Evolutionary conservation across 129 eudicot genomes (phyloP).

Genomic region (Scalesia atractyloides): DNA sequence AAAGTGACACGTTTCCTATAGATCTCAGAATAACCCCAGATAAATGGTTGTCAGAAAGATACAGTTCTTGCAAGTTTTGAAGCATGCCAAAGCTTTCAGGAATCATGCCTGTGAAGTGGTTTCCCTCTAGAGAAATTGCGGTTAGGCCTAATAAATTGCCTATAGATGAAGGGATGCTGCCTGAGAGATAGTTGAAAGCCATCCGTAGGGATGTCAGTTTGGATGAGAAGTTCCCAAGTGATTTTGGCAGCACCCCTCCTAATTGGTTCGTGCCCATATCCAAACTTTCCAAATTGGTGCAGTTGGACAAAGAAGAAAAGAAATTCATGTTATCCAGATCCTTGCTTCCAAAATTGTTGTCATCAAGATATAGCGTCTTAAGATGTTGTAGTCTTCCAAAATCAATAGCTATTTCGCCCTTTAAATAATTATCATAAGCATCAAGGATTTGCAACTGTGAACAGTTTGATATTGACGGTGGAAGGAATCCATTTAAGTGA

Average conservation of each 20-base stretch:
- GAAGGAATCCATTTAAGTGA: slow-evolving; percentile 39
- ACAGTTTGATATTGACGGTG: slow-evolving; percentile 36
- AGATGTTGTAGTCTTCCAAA: slow-evolving; percentile 24
- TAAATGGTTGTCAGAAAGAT: background rate
- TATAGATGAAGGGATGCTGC: slow-evolving; percentile 15
- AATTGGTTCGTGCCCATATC: background rate
- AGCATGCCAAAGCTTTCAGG: slow-evolving; percentile 16
- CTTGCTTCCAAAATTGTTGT: slow-evolving; percentile 27
- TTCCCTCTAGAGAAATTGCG: background rate
- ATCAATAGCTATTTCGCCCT: slow-evolving; percentile 13
- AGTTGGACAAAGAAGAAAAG: slow-evolving; percentile 34
- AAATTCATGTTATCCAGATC: slow-evolving; percentile 25
- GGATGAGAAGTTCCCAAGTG: slow-evolving; percentile 21
- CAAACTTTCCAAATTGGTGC: background rate
- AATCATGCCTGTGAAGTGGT: slow-evolving; percentile 19
- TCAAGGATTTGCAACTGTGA: slow-evolving; percentile 19
- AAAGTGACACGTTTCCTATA: slow-evolving; percentile 22
- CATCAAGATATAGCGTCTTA: background rate
- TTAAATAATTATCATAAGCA: slow-evolving; percentile 8
- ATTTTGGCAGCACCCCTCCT: slow-evolving; percentile 30
- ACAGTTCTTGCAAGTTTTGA: background rate
- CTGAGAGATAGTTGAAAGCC: background rate
- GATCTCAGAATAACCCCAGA: slow-evolving; percentile 18
- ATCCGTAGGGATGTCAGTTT: background rate
- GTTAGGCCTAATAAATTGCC: slow-evolving; percentile 5